Conservation (phyloP, 768 basidiomycete species). For the Amanita fuliginea region DNA sequence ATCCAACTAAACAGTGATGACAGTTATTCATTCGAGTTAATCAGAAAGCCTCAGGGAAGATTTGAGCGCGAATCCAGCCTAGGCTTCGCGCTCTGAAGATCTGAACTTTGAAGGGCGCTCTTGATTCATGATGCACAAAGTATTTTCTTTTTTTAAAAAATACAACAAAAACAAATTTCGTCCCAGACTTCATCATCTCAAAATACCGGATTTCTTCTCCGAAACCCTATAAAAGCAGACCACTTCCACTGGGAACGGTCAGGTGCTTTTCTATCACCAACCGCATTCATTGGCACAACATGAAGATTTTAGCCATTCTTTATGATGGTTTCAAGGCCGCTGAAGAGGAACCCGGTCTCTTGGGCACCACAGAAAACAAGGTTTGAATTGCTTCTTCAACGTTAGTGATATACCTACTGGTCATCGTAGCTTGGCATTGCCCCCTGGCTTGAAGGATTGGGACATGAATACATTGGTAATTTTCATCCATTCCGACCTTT, state of each 20-base stretch:
- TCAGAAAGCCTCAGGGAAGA: too few relatives aligned
- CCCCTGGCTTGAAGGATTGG: slow-evolving; percentile 55
- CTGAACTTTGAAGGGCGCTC: too few relatives aligned
- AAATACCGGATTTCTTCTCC: neutral
- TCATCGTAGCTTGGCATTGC: slow-evolving; percentile 53
- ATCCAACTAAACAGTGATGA: too few relatives aligned
- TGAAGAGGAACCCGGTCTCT: slow-evolving; percentile 56
- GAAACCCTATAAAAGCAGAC: slow-evolving; percentile 3
- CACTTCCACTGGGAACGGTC: neutral
- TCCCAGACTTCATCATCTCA: neutral
- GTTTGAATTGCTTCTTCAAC: slow-evolving; percentile 18
- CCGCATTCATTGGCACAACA: neutral
- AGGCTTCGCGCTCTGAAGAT: too few relatives aligned
- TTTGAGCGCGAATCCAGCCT: too few relatives aligned
- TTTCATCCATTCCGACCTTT: neutral
- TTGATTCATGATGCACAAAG: too few relatives aligned
- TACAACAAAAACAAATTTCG: too few relatives aligned
- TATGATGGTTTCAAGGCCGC: slow-evolving; percentile 63
- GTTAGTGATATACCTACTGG: slow-evolving; percentile 1
- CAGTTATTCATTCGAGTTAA: too few relatives aligned
- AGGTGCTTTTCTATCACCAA: neutral
- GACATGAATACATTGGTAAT: slow-evolving; percentile 68
- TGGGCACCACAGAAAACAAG: slow-evolving; percentile 76
- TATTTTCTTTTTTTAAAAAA: too few relatives aligned
- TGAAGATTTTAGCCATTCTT: slow-evolving; percentile 61